A percentile compares a stretch with the other conserved stretches of the same genome.
These are phyloP conservation scores for Soucietia sequanensis DNA, from an alignment of 805 yeast species.

Conservation along the genomic window DNA sequence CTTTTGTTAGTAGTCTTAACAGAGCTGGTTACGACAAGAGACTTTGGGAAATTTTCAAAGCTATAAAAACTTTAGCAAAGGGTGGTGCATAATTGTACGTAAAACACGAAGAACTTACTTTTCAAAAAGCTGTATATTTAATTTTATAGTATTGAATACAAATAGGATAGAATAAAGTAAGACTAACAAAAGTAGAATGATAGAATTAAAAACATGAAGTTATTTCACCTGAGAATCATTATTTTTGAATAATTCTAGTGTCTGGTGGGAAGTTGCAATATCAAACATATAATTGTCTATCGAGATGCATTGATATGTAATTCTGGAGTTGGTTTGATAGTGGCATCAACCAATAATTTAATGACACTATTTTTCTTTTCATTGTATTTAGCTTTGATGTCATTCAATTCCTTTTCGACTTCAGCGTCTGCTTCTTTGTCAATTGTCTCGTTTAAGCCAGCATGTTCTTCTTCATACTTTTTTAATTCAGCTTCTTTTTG, in stretches of 20 bases:
- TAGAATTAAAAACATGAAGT: not conserved
- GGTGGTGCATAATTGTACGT: constrained; percentile 19
- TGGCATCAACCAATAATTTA: constrained; percentile 74
- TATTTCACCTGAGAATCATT: constrained; percentile 3
- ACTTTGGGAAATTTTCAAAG: constrained; percentile 57
- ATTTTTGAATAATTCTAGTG: not conserved
- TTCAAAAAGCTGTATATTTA: not conserved
- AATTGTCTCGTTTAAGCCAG: constrained; percentile 72
- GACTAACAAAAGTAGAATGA: not conserved
- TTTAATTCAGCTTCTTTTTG: constrained; percentile 82
- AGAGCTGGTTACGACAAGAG: constrained; percentile 80
- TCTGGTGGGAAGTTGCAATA: constrained; percentile 1
- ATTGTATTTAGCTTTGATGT: constrained; percentile 62
- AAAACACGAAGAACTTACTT: too few relatives aligned
- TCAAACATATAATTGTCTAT: too few relatives aligned
- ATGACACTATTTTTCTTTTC: constrained; percentile 68
- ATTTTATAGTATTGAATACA: too few relatives aligned
- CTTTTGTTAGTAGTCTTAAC: constrained; percentile 77
- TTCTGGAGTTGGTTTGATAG: constrained; percentile 75
- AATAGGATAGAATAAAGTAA: not conserved
- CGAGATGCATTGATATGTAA: constrained; percentile 70
- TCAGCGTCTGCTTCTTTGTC: constrained; percentile 76
- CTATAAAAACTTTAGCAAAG: constrained; percentile 38
- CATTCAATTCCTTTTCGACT: constrained; percentile 67
- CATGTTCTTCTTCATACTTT: constrained; percentile 67